A percentile compares a stretch with the other conserved stretches of the same genome.
phyloP scores from a whole-genome alignment of 1,284 basidiomycete genomes.

The Lignosus rhinocerotis region DNA sequence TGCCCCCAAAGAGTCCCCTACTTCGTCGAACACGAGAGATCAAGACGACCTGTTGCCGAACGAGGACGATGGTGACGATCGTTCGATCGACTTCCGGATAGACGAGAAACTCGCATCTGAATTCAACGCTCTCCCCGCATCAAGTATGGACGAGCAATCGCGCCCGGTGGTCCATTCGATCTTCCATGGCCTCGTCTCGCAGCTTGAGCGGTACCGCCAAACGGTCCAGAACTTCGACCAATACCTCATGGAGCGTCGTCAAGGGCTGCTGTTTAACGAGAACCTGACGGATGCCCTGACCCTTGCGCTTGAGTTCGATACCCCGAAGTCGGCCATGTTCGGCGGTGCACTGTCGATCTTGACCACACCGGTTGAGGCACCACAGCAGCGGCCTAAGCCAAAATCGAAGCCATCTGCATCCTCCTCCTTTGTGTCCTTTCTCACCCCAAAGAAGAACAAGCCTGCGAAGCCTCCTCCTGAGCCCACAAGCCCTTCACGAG shows the following conservation, averaged over 20 bases:
- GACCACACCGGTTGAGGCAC: constrained; percentile 24
- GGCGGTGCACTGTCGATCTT: constrained; percentile 9
- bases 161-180: constrained; percentile 80
- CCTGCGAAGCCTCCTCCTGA: constrained; percentile 35
- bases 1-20: constrained; percentile 41
- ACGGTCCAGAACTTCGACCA: constrained; percentile 81
- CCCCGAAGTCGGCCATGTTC: constrained; percentile 18
- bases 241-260: constrained; percentile 82
- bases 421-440: constrained; percentile 71
- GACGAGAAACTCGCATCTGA: constrained; percentile 65
- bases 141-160: constrained; percentile 66
- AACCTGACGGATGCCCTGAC: constrained; percentile 90
- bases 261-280: constrained; percentile 90
- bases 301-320: constrained; percentile 61
- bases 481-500: constrained; percentile 44
- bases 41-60: constrained; percentile 17
- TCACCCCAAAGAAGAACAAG: constrained; percentile 74
- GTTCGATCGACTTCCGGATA: constrained; percentile 74
- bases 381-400: constrained; percentile 41
- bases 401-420: constrained; percentile 51
- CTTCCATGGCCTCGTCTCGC: constrained; percentile 74
- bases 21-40: constrained; percentile 23
- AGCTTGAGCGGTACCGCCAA: constrained; percentile 78
- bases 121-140: constrained; percentile 59
- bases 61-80: constrained; percentile 67